Conservation (phyloP, 176 grass and related monocot species). For the Chrysopogon serrulatus region DNA sequence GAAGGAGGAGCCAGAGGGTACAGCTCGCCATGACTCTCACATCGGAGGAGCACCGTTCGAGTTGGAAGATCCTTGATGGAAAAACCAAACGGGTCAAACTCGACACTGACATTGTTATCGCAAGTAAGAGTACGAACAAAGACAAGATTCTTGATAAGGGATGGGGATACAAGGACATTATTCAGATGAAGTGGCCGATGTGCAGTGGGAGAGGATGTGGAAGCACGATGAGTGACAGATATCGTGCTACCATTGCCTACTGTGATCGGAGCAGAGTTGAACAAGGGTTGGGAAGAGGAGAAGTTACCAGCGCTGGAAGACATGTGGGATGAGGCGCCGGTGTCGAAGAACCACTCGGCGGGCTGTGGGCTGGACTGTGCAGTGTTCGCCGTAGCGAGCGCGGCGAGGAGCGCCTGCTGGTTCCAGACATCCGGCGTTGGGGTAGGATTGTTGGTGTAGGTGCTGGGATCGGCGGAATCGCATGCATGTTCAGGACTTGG, state of each 20-base stretch:
- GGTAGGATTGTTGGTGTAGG: too few species aligned
- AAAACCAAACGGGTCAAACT: neutral
- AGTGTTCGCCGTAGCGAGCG: too few species aligned
- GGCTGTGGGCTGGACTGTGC: too few species aligned
- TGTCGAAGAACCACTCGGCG: too few species aligned
- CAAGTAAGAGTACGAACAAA: neutral
- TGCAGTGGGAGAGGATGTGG: neutral
- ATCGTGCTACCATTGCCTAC: neutral
- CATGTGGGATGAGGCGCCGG: too few species aligned
- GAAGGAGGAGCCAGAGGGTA: neutral
- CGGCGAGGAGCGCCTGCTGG: too few species aligned
- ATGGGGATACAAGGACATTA: neutral
- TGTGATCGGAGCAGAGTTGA: rapidly evolving
- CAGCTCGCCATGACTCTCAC: neutral
- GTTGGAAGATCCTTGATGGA: neutral
- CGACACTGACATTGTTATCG: too few species aligned
- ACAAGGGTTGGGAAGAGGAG: rapidly evolving
- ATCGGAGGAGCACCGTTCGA: neutral
- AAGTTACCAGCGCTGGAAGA: neutral
- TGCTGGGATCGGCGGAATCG: too few species aligned
- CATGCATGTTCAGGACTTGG: too few species aligned
- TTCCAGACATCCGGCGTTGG: too few species aligned
- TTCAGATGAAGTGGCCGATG: rapidly evolving
- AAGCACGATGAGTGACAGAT: neutral
- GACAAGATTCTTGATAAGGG: neutral